Evolutionary conservation across 192 early-diverging fungal genomes (phyloP).

Genomic region (Coemansia sp.): DNA sequence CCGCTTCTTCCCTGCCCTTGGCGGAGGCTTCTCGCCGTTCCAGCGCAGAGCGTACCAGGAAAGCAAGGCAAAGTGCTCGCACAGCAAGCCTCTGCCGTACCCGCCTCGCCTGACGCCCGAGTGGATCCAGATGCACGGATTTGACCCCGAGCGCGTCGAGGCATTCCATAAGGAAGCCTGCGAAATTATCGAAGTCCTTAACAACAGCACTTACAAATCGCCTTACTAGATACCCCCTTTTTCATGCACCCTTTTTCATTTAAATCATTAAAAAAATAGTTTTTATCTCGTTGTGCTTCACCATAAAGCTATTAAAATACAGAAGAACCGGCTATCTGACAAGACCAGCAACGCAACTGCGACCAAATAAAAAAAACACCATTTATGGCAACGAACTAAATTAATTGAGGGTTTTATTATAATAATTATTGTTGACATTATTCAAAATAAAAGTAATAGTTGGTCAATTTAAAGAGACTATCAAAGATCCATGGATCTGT

Average conservation of each 20-base stretch:
- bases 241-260: not conserved
- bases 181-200: conserved; percentile 46
- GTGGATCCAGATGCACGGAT: conserved; percentile 51
- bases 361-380: no score
- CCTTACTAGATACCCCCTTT: conserved; percentile 37
- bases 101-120: conserved; percentile 44
- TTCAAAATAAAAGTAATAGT: no score
- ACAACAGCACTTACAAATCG: conserved; percentile 54
- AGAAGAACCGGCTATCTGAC: no score
- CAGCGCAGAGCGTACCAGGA: conserved; percentile 33
- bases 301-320: no score
- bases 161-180: conserved; percentile 41
- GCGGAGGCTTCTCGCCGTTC: not conserved
- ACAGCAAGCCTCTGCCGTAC: conserved; percentile 36
- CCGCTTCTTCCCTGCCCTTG: conserved; percentile 45
- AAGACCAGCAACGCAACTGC: no score
- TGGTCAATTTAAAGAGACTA: not conserved
- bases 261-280: not conserved
- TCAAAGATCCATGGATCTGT: not conserved
- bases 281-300: no score
- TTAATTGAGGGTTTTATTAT: no score
- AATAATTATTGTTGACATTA: no score
- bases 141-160: conserved; percentile 38
- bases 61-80: conserved; percentile 14
- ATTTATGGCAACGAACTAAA: no score